Percentiles rank a stretch among this genome's conserved stretches.
Evolutionary conservation across 2,329 filamentous ascomycete genomes (phyloP).

Genomic region (Xylaria sp.): DNA sequence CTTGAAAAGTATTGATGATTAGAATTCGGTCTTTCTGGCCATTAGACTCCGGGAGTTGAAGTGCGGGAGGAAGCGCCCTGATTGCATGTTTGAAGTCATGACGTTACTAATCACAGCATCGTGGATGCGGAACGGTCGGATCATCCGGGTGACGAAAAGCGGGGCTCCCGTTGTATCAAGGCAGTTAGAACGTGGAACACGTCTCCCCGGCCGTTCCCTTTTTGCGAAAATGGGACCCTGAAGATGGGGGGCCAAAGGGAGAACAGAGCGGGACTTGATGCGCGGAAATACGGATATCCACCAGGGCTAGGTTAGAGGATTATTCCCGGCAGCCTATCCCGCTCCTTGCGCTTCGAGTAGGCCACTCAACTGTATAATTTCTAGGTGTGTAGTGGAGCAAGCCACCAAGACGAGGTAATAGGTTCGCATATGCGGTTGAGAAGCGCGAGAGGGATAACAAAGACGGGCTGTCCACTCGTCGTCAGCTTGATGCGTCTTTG

Average conservation of each 20-base stretch:
- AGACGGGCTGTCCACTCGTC: constrained; percentile 8
- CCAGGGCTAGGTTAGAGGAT: not conserved
- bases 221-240: constrained; percentile 9
- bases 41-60: not conserved
- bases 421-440: not conserved
- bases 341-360: not conserved
- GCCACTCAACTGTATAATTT: not conserved
- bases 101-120: constrained; percentile 26
- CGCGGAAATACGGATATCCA: constrained; percentile 4
- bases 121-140: constrained; percentile 28
- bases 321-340: constrained; percentile 20
- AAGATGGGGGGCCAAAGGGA: not conserved
- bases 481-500: constrained; percentile 8
- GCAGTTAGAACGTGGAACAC: constrained; percentile 1
- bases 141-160: constrained; percentile 28
- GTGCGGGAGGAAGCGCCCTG: constrained; percentile 2
- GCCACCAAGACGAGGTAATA: not conserved
- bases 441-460: not conserved
- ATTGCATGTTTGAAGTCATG: constrained; percentile 14
- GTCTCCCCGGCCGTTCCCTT: constrained; percentile 10
- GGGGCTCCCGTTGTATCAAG: constrained; percentile 27
- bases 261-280: not conserved
- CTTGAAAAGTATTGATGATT: not conserved
- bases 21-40: not conserved
- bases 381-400: not conserved